Evolutionary conservation across 768 basidiomycete species (phyloP), one percentile per base, ranked within the genome.

Genomic region (Lactarius vividus): DNA sequence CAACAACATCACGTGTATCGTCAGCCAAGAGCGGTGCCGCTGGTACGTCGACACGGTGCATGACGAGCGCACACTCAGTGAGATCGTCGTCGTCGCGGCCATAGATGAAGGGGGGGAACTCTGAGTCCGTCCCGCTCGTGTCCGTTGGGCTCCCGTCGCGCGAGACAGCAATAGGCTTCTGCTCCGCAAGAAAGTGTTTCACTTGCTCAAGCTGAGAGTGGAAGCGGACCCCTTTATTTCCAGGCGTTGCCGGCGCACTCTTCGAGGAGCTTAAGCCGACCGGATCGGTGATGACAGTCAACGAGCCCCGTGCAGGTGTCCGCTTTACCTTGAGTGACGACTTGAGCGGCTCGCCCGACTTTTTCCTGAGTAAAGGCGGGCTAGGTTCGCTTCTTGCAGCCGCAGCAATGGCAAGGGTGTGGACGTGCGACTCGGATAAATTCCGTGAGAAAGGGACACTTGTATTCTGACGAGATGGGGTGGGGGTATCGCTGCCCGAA

Each of bases 111-210:
- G 83, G 78, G 1, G 88, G 88, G 70, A 90, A 89, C 67, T 91
- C 91, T 71, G 81, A 86, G 53, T 92, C 90, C n/a, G 87, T 88
- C 20, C 87, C 89, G 63, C 87, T 88, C 37, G 87, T 91, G 72
- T 93, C 90, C 4, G 88, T 91, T 4, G 95, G 96, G 70, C 91
- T 92, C 0, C 94, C 94, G 70, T 93, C 89, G 55, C 96, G 85
- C 15, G 89, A 92, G 20, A 99, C 96, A 0, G 96, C 95, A 9
- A 92, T 82, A 6, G 96, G 96, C 74, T 94, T 94, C 77, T 98
- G 96, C 77, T 94, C 92, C 15, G 96, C 88, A 63, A 96, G 81
- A 80, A 98, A 98, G 56, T 96, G 83, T 77, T 96, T 96, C 68
- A 98, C 92, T 63, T 94, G 92, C 76, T 97, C 96, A 61, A 98